A percentile compares a stretch with the other conserved stretches of the same genome.
phyloP scores from a whole-genome alignment of 768 basidiomycete genomes.

The Pleurotus sapidus region DNA sequence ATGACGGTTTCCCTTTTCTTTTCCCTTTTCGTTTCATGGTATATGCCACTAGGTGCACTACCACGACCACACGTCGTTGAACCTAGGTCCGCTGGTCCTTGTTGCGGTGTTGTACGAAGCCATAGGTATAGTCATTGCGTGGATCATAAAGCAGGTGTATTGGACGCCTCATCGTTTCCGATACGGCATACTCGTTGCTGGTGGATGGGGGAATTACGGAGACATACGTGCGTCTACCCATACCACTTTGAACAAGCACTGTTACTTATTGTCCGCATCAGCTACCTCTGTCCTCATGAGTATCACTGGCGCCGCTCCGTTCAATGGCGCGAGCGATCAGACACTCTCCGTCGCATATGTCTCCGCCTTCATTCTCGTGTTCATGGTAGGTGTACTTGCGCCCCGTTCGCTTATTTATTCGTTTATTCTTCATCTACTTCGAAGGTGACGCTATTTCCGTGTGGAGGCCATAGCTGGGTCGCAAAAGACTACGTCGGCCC shows the following conservation, averaged over 20 bases:
- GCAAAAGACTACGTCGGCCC: slow-evolving; percentile 64
- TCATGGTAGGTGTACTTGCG: slow-evolving; percentile 37
- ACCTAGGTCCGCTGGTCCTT: slow-evolving; percentile 58
- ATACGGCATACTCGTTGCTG: slow-evolving; percentile 66
- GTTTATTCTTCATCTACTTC: not conserved
- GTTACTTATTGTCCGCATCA: slow-evolving; percentile 18
- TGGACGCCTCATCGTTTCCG: slow-evolving; percentile 80
- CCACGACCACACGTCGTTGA: too few relatives aligned
- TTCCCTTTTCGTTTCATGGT: not conserved
- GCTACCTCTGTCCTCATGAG: slow-evolving; percentile 67
- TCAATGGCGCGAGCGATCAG: slow-evolving; percentile 55
- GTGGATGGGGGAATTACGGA: slow-evolving; percentile 66
- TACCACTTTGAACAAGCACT: not conserved
- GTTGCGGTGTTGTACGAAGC: slow-evolving; percentile 58
- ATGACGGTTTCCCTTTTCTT: not conserved
- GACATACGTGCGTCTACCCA: slow-evolving; percentile 56
- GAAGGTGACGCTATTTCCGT: slow-evolving; percentile 63
- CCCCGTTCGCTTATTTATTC: not conserved
- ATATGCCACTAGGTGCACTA: too few relatives aligned
- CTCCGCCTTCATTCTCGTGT: slow-evolving; percentile 58
- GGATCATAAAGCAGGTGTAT: slow-evolving; percentile 56
- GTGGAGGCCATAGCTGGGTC: slow-evolving; percentile 54
- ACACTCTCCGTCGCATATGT: slow-evolving; percentile 67
- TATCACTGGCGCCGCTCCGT: slow-evolving; percentile 58
- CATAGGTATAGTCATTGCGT: slow-evolving; percentile 52